Evolutionary conservation across 2,329 filamentous ascomycete genomes (phyloP).

Genomic region (Clonostachys byssicola): DNA sequence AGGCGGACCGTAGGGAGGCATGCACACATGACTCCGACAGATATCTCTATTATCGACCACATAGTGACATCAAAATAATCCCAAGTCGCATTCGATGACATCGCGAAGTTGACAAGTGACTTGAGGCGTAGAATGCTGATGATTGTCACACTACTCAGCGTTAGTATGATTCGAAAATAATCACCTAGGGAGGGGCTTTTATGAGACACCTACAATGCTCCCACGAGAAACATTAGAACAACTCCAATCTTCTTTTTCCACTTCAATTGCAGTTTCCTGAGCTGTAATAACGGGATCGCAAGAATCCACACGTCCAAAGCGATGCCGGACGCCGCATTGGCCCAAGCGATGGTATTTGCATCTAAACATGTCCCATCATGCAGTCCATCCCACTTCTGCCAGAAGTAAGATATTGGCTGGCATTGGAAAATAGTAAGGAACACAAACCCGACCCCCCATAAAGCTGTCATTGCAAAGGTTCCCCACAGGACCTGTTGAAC

Average conservation of each 20-base stretch:
- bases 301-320: constrained; percentile 47
- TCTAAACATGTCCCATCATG: constrained; percentile 42
- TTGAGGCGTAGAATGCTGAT: constrained; percentile 13
- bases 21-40: constrained; percentile 14
- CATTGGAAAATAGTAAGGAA: constrained; percentile 45
- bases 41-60: constrained; percentile 16
- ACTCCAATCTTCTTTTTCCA: constrained; percentile 44
- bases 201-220: constrained; percentile 30
- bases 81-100: constrained; percentile 8
- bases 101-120: constrained; percentile 6
- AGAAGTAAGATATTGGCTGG: constrained; percentile 43
- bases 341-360: constrained; percentile 43
- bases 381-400: constrained; percentile 47
- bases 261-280: constrained; percentile 33
- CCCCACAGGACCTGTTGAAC: constrained; percentile 34
- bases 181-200: not conserved
- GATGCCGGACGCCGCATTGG: constrained; percentile 47
- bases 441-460: constrained; percentile 36
- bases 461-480: constrained; percentile 30
- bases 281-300: constrained; percentile 39
- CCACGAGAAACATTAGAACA: constrained; percentile 44
- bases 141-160: constrained; percentile 9
- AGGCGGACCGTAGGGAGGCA: constrained; percentile 14
- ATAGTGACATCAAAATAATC: constrained; percentile 8
- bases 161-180: not conserved